Conservation (phyloP, 78 protist genomes). For the Dictyostelium firmibasis region DNA sequence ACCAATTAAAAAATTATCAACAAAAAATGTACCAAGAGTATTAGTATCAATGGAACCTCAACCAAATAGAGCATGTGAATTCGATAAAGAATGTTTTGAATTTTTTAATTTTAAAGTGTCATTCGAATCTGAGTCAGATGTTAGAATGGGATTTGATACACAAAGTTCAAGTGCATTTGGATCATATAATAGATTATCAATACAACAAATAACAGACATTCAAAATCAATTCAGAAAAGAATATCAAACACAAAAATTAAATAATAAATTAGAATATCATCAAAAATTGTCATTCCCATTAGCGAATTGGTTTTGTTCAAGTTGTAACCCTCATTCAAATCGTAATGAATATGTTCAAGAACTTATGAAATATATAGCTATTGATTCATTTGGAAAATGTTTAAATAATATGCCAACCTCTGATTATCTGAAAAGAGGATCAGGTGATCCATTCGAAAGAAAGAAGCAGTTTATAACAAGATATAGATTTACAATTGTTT, state of each 20-base stretch:
- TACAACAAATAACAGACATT: no score
- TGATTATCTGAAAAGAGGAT: background rate
- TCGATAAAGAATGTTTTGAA: background rate
- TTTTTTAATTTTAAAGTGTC: background rate
- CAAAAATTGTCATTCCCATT: background rate
- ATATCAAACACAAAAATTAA: background rate
- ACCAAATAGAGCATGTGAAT: background rate
- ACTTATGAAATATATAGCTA: background rate
- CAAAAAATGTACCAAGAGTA: background rate
- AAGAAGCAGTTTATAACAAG: background rate
- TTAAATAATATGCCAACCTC: background rate
- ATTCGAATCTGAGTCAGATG: background rate
- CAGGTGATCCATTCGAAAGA: background rate
- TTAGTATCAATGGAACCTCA: background rate
- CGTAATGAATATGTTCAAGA: background rate
- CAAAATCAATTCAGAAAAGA: background rate
- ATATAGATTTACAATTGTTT: constrained; percentile 28
- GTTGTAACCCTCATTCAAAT: background rate
- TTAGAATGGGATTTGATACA: background rate
- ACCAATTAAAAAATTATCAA: background rate
- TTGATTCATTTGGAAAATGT: background rate
- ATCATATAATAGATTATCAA: background rate
- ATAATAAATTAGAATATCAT: background rate
- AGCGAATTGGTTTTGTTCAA: background rate
- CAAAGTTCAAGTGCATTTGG: background rate